Evolutionary conservation across 257 asterid genomes (phyloP).

Genomic region (Striga asiatica): DNA sequence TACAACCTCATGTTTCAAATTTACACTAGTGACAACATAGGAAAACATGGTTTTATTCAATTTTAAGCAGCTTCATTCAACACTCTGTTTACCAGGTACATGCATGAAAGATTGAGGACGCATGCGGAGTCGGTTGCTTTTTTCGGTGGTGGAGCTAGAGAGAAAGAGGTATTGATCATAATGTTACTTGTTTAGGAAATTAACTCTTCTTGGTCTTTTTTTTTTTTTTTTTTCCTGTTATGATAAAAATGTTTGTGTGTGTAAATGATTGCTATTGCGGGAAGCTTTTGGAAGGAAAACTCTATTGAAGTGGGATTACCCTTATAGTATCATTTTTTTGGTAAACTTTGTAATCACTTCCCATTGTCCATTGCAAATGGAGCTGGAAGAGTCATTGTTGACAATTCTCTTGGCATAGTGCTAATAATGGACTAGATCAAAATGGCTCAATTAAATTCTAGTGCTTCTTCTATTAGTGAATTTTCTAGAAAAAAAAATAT

Average conservation of each 20-base stretch:
- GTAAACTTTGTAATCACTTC: too few species aligned
- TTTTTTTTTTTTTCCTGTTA: too few species aligned
- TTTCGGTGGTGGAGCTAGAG: conserved; percentile 98
- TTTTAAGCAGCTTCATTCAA: conserved; percentile 9
- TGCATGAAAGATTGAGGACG: conserved; percentile 97
- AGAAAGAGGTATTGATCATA: conserved; percentile 62
- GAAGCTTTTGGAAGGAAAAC: not conserved
- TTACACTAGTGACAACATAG: conserved; percentile 7
- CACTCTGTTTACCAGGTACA: conserved; percentile 50
- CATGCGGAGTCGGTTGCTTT: conserved; percentile 99
- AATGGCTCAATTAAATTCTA: too few species aligned
- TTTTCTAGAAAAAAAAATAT: too few species aligned
- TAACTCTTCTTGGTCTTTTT: not conserved
- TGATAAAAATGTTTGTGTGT: not conserved
- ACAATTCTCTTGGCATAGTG: too few species aligned
- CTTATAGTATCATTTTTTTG: not conserved
- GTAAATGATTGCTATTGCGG: not conserved
- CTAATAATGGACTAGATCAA: too few species aligned
- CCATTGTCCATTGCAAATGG: too few species aligned
- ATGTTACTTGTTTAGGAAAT: not conserved
- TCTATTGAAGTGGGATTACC: not conserved
- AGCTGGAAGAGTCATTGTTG: too few species aligned
- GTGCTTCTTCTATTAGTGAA: too few species aligned
- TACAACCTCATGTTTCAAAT: not conserved
- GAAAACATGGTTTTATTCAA: conserved; percentile 4